phyloP scores from a whole-genome alignment of 1,284 basidiomycete species.

The Fereydounia khargensis region DNA sequence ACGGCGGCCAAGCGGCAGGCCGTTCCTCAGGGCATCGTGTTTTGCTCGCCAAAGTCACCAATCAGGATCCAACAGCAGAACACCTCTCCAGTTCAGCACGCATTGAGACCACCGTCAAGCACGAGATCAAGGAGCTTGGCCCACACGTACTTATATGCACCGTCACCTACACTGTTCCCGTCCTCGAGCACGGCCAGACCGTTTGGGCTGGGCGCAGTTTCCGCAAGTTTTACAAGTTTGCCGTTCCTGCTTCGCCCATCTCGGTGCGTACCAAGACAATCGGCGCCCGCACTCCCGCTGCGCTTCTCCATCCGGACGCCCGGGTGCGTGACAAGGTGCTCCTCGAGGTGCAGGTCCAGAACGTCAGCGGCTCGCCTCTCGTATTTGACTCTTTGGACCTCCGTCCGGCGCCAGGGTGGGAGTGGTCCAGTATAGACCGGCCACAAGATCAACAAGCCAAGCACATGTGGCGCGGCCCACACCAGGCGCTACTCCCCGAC shows the following conservation, averaged over 20 bases:
- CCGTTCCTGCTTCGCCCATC: constrained; percentile 33
- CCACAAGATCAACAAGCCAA: too few relatives aligned
- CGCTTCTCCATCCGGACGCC: constrained; percentile 19
- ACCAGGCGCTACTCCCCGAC: constrained; percentile 31
- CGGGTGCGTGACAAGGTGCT: constrained; percentile 28
- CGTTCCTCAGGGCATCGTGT: not conserved
- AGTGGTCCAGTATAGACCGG: constrained; percentile 20
- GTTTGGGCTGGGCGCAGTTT: constrained; percentile 34
- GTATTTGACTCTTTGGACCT: constrained; percentile 36
- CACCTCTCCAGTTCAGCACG: too few relatives aligned
- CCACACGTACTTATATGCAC: constrained; percentile 51
- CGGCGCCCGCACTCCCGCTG: constrained; percentile 16
- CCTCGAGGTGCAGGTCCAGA: constrained; percentile 55
- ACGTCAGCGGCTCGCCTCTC: constrained; percentile 28
- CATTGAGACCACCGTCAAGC: constrained; percentile 31
- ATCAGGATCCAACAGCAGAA: too few relatives aligned
- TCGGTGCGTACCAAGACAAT: constrained; percentile 54
- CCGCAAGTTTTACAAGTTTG: constrained; percentile 52
- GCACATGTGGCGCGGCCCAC: constrained; percentile 13
- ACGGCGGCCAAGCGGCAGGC: not conserved
- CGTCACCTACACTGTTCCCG: constrained; percentile 39
- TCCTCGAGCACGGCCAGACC: not conserved
- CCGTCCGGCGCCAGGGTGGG: constrained; percentile 17
- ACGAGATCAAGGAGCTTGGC: constrained; percentile 54
- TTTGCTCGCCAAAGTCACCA: constrained; percentile 1